These are phyloP conservation scores for Phialophora chinensis DNA, from an alignment of 2,329 filamentous ascomycete species.

Conservation along the genomic window DNA sequence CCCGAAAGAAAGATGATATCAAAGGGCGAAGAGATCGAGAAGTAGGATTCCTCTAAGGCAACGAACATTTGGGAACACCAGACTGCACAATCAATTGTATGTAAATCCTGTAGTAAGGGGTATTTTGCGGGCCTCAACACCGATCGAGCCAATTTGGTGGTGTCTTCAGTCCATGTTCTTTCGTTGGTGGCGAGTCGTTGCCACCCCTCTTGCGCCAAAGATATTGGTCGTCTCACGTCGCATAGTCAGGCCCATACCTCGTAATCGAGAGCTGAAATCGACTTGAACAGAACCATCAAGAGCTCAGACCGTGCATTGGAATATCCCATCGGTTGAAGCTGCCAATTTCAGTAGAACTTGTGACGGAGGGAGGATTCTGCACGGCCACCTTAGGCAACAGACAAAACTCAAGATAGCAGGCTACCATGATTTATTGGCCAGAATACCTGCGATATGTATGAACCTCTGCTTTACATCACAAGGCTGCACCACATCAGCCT, in stretches of 20 bases:
- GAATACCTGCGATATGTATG: not conserved
- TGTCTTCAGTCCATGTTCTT: not conserved
- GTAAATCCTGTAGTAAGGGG: not conserved
- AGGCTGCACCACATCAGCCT: not conserved
- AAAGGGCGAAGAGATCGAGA: no score
- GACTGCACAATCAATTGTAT: no score
- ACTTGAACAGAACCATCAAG: not conserved
- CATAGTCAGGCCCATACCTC: not conserved
- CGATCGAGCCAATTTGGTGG: not conserved
- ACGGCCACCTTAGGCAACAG: not conserved
- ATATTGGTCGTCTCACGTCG: not conserved
- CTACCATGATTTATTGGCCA: not conserved
- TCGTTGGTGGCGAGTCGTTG: no score
- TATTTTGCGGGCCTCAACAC: not conserved
- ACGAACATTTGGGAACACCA: not conserved
- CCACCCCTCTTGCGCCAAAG: not conserved
- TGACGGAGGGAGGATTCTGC: not conserved
- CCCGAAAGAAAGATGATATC: not conserved
- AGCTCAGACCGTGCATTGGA: not conserved
- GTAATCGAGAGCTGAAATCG: not conserved
- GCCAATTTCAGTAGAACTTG: not conserved
- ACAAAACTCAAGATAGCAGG: not conserved
- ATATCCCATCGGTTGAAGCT: not conserved
- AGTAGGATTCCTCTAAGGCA: no score
- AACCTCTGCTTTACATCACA: not conserved